Evolutionary conservation across 208 protist genomes (phyloP).

Genomic region (Crithidia thermophila): DNA sequence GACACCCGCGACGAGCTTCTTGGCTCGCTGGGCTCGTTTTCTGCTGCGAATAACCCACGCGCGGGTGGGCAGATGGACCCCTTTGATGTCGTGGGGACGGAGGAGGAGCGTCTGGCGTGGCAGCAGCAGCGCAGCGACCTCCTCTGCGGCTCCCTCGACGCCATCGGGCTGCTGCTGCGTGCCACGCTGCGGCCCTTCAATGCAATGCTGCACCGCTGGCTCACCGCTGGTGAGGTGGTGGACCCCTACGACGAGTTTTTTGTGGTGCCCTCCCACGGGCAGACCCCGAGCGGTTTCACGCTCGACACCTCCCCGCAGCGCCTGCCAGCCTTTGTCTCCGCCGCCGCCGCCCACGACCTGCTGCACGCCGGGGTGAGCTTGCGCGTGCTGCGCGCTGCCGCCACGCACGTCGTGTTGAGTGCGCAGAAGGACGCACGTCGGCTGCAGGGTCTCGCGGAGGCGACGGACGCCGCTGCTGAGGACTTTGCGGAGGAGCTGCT

Average conservation of each 20-base stretch:
- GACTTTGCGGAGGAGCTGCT: slow-evolving; percentile 37
- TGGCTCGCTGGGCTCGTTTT: not conserved
- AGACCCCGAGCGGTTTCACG: slow-evolving; percentile 60
- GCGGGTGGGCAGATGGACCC: not conserved
- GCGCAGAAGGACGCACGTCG: slow-evolving; percentile 33
- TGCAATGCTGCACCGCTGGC: slow-evolving; percentile 64
- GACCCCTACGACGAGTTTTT: slow-evolving; percentile 90
- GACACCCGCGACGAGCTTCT: too few species aligned
- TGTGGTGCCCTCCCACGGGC: slow-evolving; percentile 70
- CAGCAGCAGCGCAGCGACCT: slow-evolving; percentile 28
- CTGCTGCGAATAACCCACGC: not conserved
- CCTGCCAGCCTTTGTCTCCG: slow-evolving; percentile 71
- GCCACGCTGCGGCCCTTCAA: slow-evolving; percentile 60
- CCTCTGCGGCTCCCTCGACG: slow-evolving; percentile 44
- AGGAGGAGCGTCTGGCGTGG: too few species aligned
- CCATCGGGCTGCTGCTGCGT: slow-evolving; percentile 55
- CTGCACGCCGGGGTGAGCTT: slow-evolving; percentile 75
- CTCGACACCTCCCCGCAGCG: slow-evolving; percentile 65
- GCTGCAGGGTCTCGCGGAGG: slow-evolving; percentile 25
- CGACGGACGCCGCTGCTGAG: slow-evolving; percentile 21
- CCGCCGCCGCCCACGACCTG: slow-evolving; percentile 47
- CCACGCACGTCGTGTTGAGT: slow-evolving; percentile 49
- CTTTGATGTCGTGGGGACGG: too few species aligned
- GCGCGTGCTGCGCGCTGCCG: slow-evolving; percentile 66
- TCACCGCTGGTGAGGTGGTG: slow-evolving; percentile 51